Evolutionary conservation across 805 yeast species (phyloP).

Genomic region (Starmera amethionina): DNA sequence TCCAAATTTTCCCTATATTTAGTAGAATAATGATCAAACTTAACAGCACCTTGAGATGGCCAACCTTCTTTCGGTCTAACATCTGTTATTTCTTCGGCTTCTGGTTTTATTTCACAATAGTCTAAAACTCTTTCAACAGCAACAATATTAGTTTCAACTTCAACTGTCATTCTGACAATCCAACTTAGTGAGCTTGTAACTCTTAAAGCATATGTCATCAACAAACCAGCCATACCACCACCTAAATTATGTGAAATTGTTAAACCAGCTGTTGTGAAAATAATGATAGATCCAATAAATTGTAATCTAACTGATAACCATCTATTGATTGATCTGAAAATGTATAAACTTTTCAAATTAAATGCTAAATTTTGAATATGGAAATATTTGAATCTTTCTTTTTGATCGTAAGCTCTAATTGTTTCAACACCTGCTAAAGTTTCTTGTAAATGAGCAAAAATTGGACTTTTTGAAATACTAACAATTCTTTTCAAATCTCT

Average conservation of each 20-base stretch:
- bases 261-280: constrained; percentile 40
- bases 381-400: constrained; percentile 46
- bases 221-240: constrained; percentile 54
- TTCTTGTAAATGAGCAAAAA: constrained; percentile 77
- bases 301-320: constrained; percentile 59
- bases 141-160: constrained; percentile 94
- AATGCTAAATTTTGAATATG: constrained; percentile 63
- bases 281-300: constrained; percentile 47
- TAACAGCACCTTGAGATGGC: constrained; percentile 66
- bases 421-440: constrained; percentile 70
- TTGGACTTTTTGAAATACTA: constrained; percentile 63
- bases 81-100: constrained; percentile 68
- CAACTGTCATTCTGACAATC: constrained; percentile 98
- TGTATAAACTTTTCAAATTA: constrained; percentile 68
- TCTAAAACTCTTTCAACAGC: constrained; percentile 93
- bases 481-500: constrained; percentile 73
- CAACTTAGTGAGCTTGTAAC: constrained; percentile 82
- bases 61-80: constrained; percentile 61
- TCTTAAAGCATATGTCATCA: constrained; percentile 54
- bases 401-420: constrained; percentile 67
- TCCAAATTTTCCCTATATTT: constrained; percentile 78
- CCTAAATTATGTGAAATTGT: constrained; percentile 36
- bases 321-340: constrained; percentile 54
- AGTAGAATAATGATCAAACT: constrained; percentile 67
- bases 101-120: constrained; percentile 69